Percentiles rank a stretch among this genome's conserved stretches.
Conservation (phyloP, 495 filamentous ascomycete species). For the Diplogelasinospora grovesii region DNA sequence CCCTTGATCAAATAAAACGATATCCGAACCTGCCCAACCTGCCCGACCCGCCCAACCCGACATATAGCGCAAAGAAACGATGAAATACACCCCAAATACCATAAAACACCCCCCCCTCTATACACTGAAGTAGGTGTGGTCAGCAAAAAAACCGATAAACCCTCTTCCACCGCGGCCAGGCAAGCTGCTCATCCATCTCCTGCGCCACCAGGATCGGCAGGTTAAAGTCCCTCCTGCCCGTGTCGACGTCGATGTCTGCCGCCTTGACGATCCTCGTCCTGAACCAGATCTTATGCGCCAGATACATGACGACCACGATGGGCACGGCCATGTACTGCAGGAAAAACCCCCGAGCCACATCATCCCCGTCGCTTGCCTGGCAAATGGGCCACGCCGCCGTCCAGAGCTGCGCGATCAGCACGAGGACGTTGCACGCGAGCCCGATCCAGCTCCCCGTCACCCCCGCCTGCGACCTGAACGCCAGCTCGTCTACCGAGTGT, state of each 20-base stretch:
- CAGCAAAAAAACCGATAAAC: conserved; percentile 51
- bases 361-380: neutral
- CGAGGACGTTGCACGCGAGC: conserved; percentile 66
- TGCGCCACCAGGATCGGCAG: conserved; percentile 65
- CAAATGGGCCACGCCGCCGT: conserved; percentile 72
- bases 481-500: conserved; percentile 64
- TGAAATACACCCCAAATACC: too few relatives aligned
- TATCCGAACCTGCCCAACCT: too few relatives aligned
- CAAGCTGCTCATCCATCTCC: conserved; percentile 62
- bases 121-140: too few relatives aligned
- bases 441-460: conserved; percentile 80
- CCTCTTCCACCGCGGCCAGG: conserved; percentile 85
- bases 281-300: conserved; percentile 74
- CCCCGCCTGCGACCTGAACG: conserved; percentile 75
- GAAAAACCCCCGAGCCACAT: conserved; percentile 57
- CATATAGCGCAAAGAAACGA: too few relatives aligned
- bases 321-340: conserved; percentile 74
- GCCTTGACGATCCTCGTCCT: conserved; percentile 58
- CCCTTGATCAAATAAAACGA: too few relatives aligned
- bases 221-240: conserved; percentile 84
- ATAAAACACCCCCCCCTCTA: too few relatives aligned
- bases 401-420: conserved; percentile 95
- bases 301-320: conserved; percentile 67
- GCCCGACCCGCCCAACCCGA: too few relatives aligned
- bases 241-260: conserved; percentile 76